Base-by-base conservation (phyloP, 2,329 filamentous ascomycete genomes). In the Xylaria sp. region DNA sequence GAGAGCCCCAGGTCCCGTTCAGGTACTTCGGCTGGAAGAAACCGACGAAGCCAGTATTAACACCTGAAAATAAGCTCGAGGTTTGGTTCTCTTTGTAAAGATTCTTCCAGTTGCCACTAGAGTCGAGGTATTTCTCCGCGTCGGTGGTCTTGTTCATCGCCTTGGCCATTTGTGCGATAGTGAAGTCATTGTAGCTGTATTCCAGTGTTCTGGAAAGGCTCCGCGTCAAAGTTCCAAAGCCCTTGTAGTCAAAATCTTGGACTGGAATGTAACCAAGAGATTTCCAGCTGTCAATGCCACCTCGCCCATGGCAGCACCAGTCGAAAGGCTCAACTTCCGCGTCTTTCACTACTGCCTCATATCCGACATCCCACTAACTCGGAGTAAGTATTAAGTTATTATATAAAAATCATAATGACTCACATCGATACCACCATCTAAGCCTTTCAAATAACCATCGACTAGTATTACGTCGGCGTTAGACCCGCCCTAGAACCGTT, bases 141-240 rank as follows among this genome's bases (percentile, higher is more conserved):
- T 91, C 90, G 0, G 76, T 79, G 2, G 81, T 80, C 13, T 86
- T 83, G 1, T 86, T 87, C 45, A 92, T 76, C 0, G 80, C 82
- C 10, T 83, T 82, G 0, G 90, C 90, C 64, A 93, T 86, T 55
- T 88, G 82, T 0, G 88, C 83, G 63, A 92, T 89, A 70, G 87
- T 89, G 73, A 88, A 94, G 79, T 94, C 92, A 70, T 94, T 89
- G 78, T 94, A 94, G 7, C 90, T 87, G 76, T 94, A 94, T 76
- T 94, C 92, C 0, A 94, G 85, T 0, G 91, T 93, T 8, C 92
- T 84, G 1, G 89, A 93, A 30, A 94, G 86, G 69, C 86, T 90
- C 7, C 92, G 84, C 0, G 91, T 93, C 77, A 91, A 86, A 0
- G 89, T 88, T 0, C 91, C 91, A n/a, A 88, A 86, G 2, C 90